Conservation (phyloP, 2,329 filamentous ascomycete genomes). For the Sarocladium brachiariae region DNA sequence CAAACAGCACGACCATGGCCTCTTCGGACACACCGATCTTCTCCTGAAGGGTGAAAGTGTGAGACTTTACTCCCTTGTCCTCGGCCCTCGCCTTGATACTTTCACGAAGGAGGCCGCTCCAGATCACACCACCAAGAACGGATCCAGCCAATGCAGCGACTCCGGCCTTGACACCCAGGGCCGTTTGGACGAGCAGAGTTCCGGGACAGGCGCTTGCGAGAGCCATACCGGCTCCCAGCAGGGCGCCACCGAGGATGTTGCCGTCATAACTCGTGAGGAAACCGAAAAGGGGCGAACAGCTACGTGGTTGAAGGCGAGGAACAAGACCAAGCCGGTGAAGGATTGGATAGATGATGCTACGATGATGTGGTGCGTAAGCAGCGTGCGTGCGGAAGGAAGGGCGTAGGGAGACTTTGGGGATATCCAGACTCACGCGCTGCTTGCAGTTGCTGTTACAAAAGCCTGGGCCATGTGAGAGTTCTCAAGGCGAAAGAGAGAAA, state of each 20-base stretch:
- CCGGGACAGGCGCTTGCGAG: constrained; percentile 60
- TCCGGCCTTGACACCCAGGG: constrained; percentile 44
- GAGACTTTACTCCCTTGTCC: constrained; percentile 18
- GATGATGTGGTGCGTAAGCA: no score
- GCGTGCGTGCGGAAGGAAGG: no score
- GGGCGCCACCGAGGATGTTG: constrained; percentile 55
- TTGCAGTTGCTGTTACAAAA: constrained; percentile 56
- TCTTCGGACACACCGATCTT: constrained; percentile 31
- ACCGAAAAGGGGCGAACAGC: constrained; percentile 41
- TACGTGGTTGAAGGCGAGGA: constrained; percentile 35
- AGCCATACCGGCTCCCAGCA: constrained; percentile 61
- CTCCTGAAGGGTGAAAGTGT: constrained; percentile 30
- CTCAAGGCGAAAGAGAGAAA: constrained; percentile 51
- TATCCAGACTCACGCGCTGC: constrained; percentile 56
- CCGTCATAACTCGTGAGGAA: constrained; percentile 52
- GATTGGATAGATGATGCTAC: constrained; percentile 39
- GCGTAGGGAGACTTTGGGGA: no score
- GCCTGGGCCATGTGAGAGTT: constrained; percentile 61
- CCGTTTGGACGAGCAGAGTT: constrained; percentile 55
- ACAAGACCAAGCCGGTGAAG: constrained; percentile 37
- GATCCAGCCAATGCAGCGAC: constrained; percentile 47
- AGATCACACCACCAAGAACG: constrained; percentile 47
- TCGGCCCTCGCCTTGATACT: constrained; percentile 23
- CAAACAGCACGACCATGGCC: constrained; percentile 34
- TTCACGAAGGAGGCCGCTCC: constrained; percentile 36